Percentiles rank a stretch among this genome's conserved stretches.
Conservation (phyloP, 169 alveolate species). For the Toxoplasma gondii region DNA sequence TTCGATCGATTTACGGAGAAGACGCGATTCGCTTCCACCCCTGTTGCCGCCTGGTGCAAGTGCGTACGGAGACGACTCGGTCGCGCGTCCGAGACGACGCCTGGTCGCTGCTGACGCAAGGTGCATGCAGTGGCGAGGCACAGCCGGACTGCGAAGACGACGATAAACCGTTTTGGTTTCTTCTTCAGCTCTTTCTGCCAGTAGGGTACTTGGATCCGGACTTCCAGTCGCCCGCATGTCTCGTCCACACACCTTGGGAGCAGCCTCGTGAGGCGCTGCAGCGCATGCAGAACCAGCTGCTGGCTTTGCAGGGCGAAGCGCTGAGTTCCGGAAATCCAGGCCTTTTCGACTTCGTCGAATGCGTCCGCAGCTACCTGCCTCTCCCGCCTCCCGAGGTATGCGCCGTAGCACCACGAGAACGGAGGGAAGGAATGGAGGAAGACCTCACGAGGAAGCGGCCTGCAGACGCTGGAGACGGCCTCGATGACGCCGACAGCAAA, state of each 20-base stretch:
- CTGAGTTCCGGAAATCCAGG: background rate
- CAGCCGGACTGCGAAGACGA: background rate
- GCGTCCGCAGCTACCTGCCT: slow-evolving; percentile 6
- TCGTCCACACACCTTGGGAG: background rate
- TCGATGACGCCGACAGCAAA: background rate
- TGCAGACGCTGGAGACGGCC: background rate
- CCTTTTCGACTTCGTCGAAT: slow-evolving; percentile 12
- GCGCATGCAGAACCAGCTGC: slow-evolving; percentile 13
- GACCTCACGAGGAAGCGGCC: background rate
- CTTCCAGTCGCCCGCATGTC: background rate
- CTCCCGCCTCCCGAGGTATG: background rate
- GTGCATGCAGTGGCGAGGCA: too few species aligned
- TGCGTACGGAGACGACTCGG: background rate
- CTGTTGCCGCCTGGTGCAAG: slow-evolving; percentile 6
- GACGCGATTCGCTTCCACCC: background rate
- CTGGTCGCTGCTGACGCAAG: background rate
- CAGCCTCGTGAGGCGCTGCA: background rate
- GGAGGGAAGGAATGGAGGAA: background rate
- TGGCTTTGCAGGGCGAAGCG: background rate
- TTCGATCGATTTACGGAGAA: slow-evolving; percentile 43
- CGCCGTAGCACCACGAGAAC: background rate
- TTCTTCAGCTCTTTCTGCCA: background rate
- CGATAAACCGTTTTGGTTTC: background rate
- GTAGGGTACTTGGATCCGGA: background rate
- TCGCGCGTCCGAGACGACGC: background rate